Evolutionary conservation across 1,284 basidiomycete genomes (phyloP), one percentile per base, ranked within the genome.

Genomic region (Tilletia horrida): DNA sequence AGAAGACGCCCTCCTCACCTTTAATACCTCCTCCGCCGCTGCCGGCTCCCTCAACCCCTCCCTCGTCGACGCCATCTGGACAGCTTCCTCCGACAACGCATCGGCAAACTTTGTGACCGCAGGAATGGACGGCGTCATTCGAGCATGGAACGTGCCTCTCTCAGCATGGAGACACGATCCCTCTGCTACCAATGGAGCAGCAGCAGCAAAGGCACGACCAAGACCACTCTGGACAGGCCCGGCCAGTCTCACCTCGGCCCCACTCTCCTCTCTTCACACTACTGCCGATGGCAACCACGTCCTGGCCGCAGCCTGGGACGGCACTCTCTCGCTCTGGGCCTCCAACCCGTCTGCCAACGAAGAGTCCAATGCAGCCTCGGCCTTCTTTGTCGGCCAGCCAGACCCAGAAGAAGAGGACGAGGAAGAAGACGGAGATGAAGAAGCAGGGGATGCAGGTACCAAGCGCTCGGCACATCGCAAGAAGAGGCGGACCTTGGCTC

Each of bases 61-160:
- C 1, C 87, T 92, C 48, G 90, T 91, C 0, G 90, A 88, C 2
- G 83, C 90, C 45, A 87, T 86, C 61, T 84, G 89, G 76, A 83
- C 93, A 0, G 52, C 65, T 4, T 43, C n/a, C 63, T 25, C 27
- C 25, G 59, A 27, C 27, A 29, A 16, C 16, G 47, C 23, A 16
- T 73, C 74, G 18, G 69, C 45, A 9, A 44, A 45, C 73, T 68
- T 90, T 47, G 83, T 94, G 43, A 91, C 89, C 0, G 93, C 88
- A 44, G 88, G 90, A 1, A 92, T 93, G 59, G 93, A 97, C 81
- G 87, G 92, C 47, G 89, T 89, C 9, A 77, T 82, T 4, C 75
- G 81, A 18, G 69, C 83, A 29, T 77, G 72, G 73, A 73, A 44
- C 23, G 55, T 71, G 2, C 14, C 21, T 3, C 16, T 27, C 18